Conservation (phyloP, 495 filamentous ascomycete species). For the Tuber calosporum region DNA sequence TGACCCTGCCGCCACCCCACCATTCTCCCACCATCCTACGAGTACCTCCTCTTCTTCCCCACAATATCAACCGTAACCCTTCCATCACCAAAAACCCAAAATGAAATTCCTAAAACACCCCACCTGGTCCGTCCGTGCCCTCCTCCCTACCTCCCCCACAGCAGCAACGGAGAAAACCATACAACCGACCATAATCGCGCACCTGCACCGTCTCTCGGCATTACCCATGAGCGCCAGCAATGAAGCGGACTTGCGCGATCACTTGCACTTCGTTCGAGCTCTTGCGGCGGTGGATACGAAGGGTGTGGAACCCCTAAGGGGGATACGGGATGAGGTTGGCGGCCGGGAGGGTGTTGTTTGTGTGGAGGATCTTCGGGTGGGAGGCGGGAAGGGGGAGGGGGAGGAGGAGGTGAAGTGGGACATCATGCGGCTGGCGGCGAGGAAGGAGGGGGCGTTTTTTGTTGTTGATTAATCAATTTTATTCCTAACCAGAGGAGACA, state of each 20-base stretch:
- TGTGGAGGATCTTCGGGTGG: constrained; percentile 24
- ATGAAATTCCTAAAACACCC: constrained; percentile 44
- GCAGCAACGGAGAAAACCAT: constrained; percentile 37
- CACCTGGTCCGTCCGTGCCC: constrained; percentile 75
- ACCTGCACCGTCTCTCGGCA: constrained; percentile 85
- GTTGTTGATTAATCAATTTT: too few relatives aligned
- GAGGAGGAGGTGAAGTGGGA: constrained; percentile 24
- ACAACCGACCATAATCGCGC: constrained; percentile 54
- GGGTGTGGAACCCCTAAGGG: constrained; percentile 61
- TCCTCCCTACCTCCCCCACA: constrained; percentile 53
- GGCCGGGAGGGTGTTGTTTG: constrained; percentile 36
- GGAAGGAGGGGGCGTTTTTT: constrained; percentile 28
- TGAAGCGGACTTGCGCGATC: constrained; percentile 59
- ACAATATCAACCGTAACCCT: background rate
- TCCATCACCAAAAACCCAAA: background rate
- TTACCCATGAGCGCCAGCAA: constrained; percentile 58
- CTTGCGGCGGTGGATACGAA: constrained; percentile 73
- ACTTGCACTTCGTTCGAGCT: constrained; percentile 80
- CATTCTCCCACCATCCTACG: too few relatives aligned
- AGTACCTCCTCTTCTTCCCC: too few relatives aligned
- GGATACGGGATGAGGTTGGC: constrained; percentile 73
- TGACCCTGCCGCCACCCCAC: background rate
- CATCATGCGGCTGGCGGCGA: constrained; percentile 20
- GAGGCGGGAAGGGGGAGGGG: constrained; percentile 7
- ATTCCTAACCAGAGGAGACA: too few relatives aligned